Base-by-base conservation (phyloP, 2,329 filamentous ascomycete genomes). In the Knoxdaviesia proteae region DNA sequence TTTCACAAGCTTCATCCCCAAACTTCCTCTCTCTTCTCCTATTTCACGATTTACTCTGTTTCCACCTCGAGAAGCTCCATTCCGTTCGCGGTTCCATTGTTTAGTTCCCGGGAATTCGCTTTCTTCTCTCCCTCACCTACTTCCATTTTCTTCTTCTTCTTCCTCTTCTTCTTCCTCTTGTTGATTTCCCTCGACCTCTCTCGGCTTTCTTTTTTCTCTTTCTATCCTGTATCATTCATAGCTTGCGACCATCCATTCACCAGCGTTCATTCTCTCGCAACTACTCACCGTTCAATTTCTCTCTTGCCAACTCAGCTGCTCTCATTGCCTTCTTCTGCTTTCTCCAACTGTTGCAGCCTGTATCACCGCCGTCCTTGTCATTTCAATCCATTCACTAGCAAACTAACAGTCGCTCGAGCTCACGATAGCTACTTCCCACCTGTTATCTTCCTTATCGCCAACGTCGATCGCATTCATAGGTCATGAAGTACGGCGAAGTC, bases 401-500 rank as follows among this genome's bases (percentile, higher is more conserved):
- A 20, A 20, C 20, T 20, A 20, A 20, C 20, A 20, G 3, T 20
- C 20, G 20, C 20, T 20, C 20, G 20, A 20, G 20, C 20, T 20
- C 20, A 20, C 20, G 20, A 20, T 20, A 20, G 20, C 20, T 20
- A 2, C 20, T 20, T 20, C 20, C 20, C 20, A 20, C 20, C 20
- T 20, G 20, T 20, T 20, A 20, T 20, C 34, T 42, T n/a, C 32
- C 32, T 40, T 35, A 32, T 35, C 32, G 34, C 7, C 32, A 7
- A 31, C 37, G 20, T 37, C 33, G 10, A 37, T 31, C 35, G 30
- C 41, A 37, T 20, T 10, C 7, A 32, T n/a, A 6, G 29, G 34
- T 30, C 42, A 62, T 62, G 60, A 62, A 62, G 51, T 62, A 58
- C 51, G 60, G 60, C 44, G 49, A 58, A 34, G 42, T 40, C 7